Conservation (phyloP, 768 basidiomycete species). For the Botryobasidium botryosum region DNA sequence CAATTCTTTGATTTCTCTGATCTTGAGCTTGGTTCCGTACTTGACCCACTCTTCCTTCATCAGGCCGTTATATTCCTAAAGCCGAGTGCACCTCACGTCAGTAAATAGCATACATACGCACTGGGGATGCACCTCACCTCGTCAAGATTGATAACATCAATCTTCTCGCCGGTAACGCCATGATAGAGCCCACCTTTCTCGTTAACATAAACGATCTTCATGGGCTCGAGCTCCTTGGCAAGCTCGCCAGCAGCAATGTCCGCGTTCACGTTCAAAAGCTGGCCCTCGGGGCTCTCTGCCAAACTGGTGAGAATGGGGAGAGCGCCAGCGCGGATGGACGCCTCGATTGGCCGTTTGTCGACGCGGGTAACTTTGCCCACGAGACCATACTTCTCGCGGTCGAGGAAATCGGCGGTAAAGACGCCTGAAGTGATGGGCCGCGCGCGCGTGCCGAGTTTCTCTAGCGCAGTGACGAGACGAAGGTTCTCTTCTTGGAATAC, state of each 20-base stretch:
- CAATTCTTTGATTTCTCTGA: conserved; percentile 98
- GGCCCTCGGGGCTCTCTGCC: conserved; percentile 90
- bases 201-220: conserved; percentile 97
- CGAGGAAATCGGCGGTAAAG: conserved; percentile 93
- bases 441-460: conserved; percentile 88
- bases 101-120: too few relatives aligned
- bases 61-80: conserved; percentile 81
- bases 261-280: conserved; percentile 97
- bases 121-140: conserved; percentile 41
- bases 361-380: conserved; percentile 91
- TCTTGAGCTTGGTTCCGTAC: conserved; percentile 95
- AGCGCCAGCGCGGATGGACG: conserved; percentile 88
- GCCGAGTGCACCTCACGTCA: too few relatives aligned
- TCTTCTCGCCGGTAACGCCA: conserved; percentile 89
- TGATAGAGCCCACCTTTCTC: conserved; percentile 98
- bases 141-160: conserved; percentile 92
- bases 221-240: conserved; percentile 91
- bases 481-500: conserved; percentile 98
- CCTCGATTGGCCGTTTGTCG: conserved; percentile 93
- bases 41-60: conserved; percentile 99
- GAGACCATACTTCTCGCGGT: conserved; percentile 84
- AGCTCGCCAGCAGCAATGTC: conserved; percentile 97
- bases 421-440: conserved; percentile 96
- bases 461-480: conserved; percentile 82
- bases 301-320: conserved; percentile 90